Base-by-base conservation (phyloP, 768 basidiomycete genomes). In the Mycena haematopus region DNA sequence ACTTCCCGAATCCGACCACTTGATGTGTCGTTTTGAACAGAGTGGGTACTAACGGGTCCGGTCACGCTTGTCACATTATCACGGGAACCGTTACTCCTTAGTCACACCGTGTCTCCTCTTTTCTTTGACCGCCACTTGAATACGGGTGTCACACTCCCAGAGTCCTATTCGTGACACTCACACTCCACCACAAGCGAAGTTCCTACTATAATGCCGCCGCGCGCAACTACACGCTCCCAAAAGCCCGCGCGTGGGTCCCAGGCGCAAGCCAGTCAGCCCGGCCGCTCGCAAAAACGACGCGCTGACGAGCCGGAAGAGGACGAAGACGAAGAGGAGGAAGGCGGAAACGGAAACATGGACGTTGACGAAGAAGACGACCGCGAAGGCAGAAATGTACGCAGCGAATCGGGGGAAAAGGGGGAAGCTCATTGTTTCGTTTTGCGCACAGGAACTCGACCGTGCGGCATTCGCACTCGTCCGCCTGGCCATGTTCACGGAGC, bases 401-500 rank as follows among this genome's bases (percentile, higher is more conserved):
- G 19, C 1, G 14, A 22, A 22, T 52, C 2, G 6, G 9, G 15
- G 4, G 51, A 9, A 15, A 42, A n/a, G 22, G 36, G 29, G 6
- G 25, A 7, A 24, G 19, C 17, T 33, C 29, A 31, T 31, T 24
- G 19, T n/a, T 27, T 15, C 10, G 2, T 45, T 22, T 45, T 24
- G 3, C 5, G 22, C 31, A 40, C 49, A 95, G 92, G 86, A 89
- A 21, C 69, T 87, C 24, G 77, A 80, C n/a, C 81, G 84, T 53
- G 87, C 85, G 72, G 90, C 90, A 0, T 80, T 83, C 52, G 86
- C 88, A 53, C 82, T 96, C 33, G 91, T 91, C 11, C 84, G 94
- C 19, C 81, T 93, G 24, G 92, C 93, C 2, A 78, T 98, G 44
- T 96, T 95, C 73, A 81, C 79, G 6, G 94, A 96, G 72, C 86